Evolutionary conservation across 2,329 filamentous ascomycete species (phyloP), one percentile per base, ranked within the genome.

Genomic region (Aspergillus eucalypticola): DNA sequence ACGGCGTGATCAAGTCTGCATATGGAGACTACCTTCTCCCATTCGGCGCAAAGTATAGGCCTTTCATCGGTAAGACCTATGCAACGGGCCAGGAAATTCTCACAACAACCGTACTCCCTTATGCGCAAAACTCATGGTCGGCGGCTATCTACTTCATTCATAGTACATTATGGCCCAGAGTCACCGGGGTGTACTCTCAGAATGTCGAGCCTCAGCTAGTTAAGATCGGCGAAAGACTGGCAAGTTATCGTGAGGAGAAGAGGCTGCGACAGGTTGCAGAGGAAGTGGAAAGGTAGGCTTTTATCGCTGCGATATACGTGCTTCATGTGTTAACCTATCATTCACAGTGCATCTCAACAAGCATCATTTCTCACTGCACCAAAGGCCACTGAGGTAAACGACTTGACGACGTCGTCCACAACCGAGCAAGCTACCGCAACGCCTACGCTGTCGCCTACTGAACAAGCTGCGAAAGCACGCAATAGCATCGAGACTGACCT

Each of bases 181-280:
- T 97, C 10, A 87, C 90, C 25, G 83, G 90, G 13, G 79, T 97
- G 5, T 98, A 98, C 71, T 86, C 88, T 10, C 88, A 96, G 71
- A 96, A 96, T 68, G 93, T 99, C 3, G 93, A 98, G 78, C 96
- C 96, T 13, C 96, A 99, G 76, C 83, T 99, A 13, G 86, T 94
- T 59, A 91, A 92, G 69, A 98, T 99, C 69, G 91, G 91, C 11
- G 90, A 97, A 78, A 88, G 93, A 49, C 84, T 99, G 10, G 93
- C 92, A 42, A 81, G 79, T 63, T 83, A 83, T 60, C 76, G 82
- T 21, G 82, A 85, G 67, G 86, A 86, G 19, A 86, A 85, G 72
- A 87, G 86, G 66, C 67, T 89, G 21, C 83, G 87, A 66, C 83
- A 85, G 38, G 83, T 81, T 17, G 78, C 85, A 44, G 83, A 86